Percentiles rank a stretch among this genome's conserved stretches.
Conservation (phyloP, 169 alveolate species). For the Plasmodium falciparum region DNA sequence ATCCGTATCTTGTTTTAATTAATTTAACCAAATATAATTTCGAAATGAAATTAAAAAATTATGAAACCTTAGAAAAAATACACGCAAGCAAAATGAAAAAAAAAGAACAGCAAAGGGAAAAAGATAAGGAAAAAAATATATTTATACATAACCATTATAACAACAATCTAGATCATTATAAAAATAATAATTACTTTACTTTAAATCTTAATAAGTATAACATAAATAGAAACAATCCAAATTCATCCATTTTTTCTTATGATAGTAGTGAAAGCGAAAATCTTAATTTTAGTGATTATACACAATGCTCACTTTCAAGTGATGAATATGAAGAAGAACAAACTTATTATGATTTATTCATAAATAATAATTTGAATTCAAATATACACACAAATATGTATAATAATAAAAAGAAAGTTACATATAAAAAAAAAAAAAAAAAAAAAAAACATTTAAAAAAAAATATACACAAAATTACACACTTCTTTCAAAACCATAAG, state of each 20-base stretch:
- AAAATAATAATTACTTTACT: too few relatives aligned
- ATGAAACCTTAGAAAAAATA: slow-evolving; percentile 4
- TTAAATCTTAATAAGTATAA: too few relatives aligned
- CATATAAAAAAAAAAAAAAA: slow-evolving; percentile 4
- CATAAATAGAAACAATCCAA: too few relatives aligned
- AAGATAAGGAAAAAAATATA: background rate
- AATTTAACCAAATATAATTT: slow-evolving; percentile 52
- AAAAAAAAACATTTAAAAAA: background rate
- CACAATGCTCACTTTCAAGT: slow-evolving; percentile 23
- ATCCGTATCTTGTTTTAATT: slow-evolving; percentile 34
- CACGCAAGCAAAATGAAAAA: background rate
- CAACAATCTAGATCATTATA: background rate
- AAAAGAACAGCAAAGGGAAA: background rate
- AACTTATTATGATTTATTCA: too few relatives aligned
- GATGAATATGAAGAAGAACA: background rate
- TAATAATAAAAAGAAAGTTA: background rate
- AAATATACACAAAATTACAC: too few relatives aligned
- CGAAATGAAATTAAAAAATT: slow-evolving; percentile 21
- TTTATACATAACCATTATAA: background rate
- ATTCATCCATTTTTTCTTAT: background rate
- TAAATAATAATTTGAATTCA: too few relatives aligned
- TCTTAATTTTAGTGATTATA: slow-evolving; percentile 39
- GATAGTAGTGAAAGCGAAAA: slow-evolving; percentile 26
- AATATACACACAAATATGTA: background rate
- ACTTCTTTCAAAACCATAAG: too few relatives aligned